Base-by-base conservation (phyloP, 1,139 yeast genomes). In the Scheffersomyces insectosa region DNA sequence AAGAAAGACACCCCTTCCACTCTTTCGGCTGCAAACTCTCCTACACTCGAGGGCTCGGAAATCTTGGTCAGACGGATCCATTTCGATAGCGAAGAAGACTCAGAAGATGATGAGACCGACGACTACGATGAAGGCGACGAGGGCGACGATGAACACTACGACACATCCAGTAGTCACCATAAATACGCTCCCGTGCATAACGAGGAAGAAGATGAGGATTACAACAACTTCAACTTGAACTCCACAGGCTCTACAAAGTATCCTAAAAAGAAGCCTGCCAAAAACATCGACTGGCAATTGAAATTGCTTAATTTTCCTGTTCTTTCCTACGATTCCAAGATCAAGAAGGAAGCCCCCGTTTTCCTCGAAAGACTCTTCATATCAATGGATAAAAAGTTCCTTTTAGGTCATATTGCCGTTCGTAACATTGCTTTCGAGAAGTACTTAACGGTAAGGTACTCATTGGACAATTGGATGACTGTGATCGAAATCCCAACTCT, bases 331-430 rank as follows among this genome's bases (percentile, higher is more conserved):
- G 68, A 72, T 42, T 66, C 49, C 20, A 68, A 72, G 20, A 71
- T 80, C 44, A 57, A 63, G 13, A 54, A 64, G 13, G 63, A 64
- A 12, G 61, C 62, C 28, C 73, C 79, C 37, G 82, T 87, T 11
- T 84, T 83, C 51, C 64, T 88, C 45, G 96, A 88, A 55, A 73
- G 80, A 43, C 60, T 88, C 11, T 80, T 80, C 50, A 67, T 88
- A 39, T 75, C 85, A 25, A 65, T 77, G 6, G 83, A 83, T 51
- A 78, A 79, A 47, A 70, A 72, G 50, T 71, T 69, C 41, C 63
- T 88, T n/a, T 63, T 80, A 45, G 96, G 96, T 2, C 83, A 83
- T 48, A 75, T 88, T 36, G 90, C 88, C 10, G 96, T 85, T 25
- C 76, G 77, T 55, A 88, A 88, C 62, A 38, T 87, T 14, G 72